Base-by-base conservation (phyloP, 257 asterid species). In the Solanum paucissectum region DNA sequence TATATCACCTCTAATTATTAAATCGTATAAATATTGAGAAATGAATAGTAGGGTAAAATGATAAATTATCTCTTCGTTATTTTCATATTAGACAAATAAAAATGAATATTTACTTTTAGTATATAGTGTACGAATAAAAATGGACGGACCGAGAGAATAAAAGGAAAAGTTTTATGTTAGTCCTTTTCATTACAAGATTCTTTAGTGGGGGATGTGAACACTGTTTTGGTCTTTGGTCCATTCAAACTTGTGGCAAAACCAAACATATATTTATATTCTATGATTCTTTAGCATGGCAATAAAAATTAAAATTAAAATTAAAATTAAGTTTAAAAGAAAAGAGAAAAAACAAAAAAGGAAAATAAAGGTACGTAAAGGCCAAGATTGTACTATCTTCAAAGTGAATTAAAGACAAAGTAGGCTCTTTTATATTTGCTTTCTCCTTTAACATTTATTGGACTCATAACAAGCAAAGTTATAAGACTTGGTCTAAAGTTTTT, bases 161-260 rank as follows among this genome's bases (percentile, higher is more conserved):
- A 86, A 89, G 58, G 66, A 3, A 42, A 88, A 88, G 49, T 33
- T 72, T 34, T 87, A 93, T 94, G 94, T 93, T 94, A 87, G 96
- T 95, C 96, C 91, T 91, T 92, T 89, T 92, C 95, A 90, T 87
- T 74, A 18, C 37, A 72, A 86, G 93, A 91, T 92, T 90, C 95
- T 91, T 91, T 88, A 46, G 87, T 90, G 76, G 90, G 90, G 87
- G 87, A 85, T 86, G 90, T 87, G 90, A 87, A 55, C 87, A 91
- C 93, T 94, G 86, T 93, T 94, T 91, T 92, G 94, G 88, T 90
- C 95, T 88, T 92, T 90, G 88, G 87, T 84, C 93, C 87, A 89
- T 92, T 94, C 94, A 90, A 92, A 92, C 93, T 91, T 89, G 85
- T 92, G 88, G 84, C 91, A 93, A 90, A 92, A 91, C 75, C 87